Evolutionary conservation across 139 green algal species (phyloP).

Genomic region (Monoraphidium neglectum): DNA sequence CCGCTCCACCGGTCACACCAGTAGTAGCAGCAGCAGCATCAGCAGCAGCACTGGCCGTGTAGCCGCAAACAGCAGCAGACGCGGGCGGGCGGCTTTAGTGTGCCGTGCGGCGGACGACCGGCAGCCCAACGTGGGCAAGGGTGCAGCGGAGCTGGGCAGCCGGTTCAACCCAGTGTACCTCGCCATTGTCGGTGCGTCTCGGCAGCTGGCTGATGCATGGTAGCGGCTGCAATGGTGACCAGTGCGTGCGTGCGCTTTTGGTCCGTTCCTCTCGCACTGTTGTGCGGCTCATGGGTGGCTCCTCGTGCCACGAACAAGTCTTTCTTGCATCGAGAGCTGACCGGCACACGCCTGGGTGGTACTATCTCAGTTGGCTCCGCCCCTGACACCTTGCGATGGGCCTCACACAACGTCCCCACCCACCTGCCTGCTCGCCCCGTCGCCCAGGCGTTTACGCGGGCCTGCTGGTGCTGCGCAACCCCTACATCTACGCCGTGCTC

Average conservation of each 20-base stretch:
- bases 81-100: too few species aligned
- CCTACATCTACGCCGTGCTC: conserved; percentile 64
- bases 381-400: neutral
- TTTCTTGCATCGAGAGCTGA: neutral
- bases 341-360: neutral
- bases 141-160: neutral
- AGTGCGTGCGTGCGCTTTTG: neutral
- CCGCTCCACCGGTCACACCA: too few species aligned
- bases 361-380: neutral
- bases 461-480: conserved; percentile 55
- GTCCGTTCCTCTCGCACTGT: neutral
- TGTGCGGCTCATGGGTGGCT: neutral
- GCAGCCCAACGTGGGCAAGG: too few species aligned
- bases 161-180: conserved; percentile 31
- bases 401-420: neutral
- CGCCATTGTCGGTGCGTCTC: conserved; percentile 20
- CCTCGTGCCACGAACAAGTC: too few species aligned
- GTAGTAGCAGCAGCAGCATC: too few species aligned
- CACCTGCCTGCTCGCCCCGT: neutral
- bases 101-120: too few species aligned
- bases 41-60: too few species aligned
- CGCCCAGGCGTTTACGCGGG: conserved; percentile 24
- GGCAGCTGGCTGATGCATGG: neutral
- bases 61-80: too few species aligned
- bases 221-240: neutral